Conservation (phyloP, 2,329 filamentous ascomycete species). For the Pseudogymnoascus sp. region DNA sequence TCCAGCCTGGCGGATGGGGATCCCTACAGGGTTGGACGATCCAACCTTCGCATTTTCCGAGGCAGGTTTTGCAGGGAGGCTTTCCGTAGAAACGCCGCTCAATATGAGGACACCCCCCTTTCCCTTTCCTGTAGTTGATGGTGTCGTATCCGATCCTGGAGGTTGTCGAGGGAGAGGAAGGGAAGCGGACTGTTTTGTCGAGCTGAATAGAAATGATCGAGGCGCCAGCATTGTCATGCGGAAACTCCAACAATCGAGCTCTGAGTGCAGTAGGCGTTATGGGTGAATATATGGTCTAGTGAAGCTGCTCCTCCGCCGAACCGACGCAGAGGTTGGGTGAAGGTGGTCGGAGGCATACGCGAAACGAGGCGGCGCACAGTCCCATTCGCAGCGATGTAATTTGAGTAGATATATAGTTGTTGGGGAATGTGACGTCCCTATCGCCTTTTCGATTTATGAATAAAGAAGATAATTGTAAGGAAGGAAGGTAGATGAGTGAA, state of each 20-base stretch:
- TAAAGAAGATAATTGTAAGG: neutral
- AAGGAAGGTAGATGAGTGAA: neutral
- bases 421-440: neutral
- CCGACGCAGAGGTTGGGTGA: neutral
- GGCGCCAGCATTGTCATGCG: conserved; percentile 22
- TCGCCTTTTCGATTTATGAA: neutral
- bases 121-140: neutral
- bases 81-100: neutral
- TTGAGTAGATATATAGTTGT: neutral
- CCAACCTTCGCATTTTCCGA: neutral
- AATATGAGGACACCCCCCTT: neutral
- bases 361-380: conserved; percentile 1
- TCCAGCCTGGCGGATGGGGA: conserved; percentile 23
- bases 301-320: conserved; percentile 2
- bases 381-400: neutral
- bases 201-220: conserved; percentile 22
- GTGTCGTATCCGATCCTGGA: neutral
- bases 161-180: neutral
- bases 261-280: neutral
- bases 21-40: conserved; percentile 25
- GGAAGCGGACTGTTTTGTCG: neutral
- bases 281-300: neutral
- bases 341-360: conserved; percentile 2
- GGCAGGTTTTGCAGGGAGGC: neutral
- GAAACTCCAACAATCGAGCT: neutral